Evolutionary conservation across 2,329 filamentous ascomycete species (phyloP).

Genomic region (Pseudomassariella vexata): DNA sequence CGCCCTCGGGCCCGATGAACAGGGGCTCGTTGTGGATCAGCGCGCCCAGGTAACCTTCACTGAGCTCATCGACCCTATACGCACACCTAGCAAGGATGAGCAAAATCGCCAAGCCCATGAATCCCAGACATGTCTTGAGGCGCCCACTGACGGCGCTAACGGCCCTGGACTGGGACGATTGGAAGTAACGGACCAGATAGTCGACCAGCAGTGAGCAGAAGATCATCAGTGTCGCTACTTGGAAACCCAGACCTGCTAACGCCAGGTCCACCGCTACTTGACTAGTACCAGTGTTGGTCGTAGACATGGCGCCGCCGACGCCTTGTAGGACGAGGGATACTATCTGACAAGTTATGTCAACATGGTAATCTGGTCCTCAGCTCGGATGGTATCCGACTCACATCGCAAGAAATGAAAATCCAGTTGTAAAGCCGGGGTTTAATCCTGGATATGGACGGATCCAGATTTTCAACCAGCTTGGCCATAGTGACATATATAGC

Average conservation of each 20-base stretch:
- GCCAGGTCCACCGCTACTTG: neutral
- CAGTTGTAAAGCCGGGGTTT: slow-evolving; percentile 34
- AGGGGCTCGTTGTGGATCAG: neutral
- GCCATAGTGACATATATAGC: slow-evolving; percentile 8
- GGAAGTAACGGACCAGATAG: neutral
- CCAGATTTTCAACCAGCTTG: slow-evolving; percentile 34
- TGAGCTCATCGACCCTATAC: neutral
- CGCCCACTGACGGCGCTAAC: neutral
- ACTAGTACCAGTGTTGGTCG: neutral
- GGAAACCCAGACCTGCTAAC: neutral
- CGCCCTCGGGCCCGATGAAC: slow-evolving; percentile 1
- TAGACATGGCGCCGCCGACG: slow-evolving; percentile 38
- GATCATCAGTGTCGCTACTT: neutral
- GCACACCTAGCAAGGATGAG: neutral
- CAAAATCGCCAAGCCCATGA: neutral
- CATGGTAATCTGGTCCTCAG: too few relatives aligned
- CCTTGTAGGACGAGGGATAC: slow-evolving; percentile 52
- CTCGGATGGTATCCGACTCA: too few relatives aligned
- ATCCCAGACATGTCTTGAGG: neutral
- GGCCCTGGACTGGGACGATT: neutral
- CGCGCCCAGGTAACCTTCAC: neutral
- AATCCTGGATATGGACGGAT: slow-evolving; percentile 32
- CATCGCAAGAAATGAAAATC: slow-evolving; percentile 44
- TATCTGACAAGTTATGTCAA: too few relatives aligned
- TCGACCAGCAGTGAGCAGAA: neutral